phyloP scores from a whole-genome alignment of 176 grass and related monocot genomes.

The Oropetium thomaeum region DNA sequence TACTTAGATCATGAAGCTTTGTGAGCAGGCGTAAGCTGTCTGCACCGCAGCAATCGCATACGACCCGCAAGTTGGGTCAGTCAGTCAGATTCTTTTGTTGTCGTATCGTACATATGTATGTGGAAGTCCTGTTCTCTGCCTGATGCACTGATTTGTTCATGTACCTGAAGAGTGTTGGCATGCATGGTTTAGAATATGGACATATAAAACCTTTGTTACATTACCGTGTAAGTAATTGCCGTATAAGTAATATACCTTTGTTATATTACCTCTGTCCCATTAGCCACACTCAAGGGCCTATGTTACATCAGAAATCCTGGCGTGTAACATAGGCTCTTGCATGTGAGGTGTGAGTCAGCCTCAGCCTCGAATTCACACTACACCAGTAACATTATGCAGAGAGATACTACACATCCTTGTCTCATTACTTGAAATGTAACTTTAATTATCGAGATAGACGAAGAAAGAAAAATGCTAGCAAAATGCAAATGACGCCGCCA shows the following conservation, averaged over 20 bases:
- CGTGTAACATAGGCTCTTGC: too few relatives aligned
- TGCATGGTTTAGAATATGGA: slow-evolving; percentile 13
- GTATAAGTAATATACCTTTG: too few relatives aligned
- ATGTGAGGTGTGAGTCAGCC: too few relatives aligned
- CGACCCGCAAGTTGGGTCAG: slow-evolving; percentile 9
- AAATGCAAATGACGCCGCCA: neutral
- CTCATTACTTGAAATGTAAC: too few relatives aligned
- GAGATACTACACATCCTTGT: too few relatives aligned
- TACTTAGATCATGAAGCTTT: slow-evolving; percentile 6
- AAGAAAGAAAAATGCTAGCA: neutral
- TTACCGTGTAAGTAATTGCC: slow-evolving; percentile 30
- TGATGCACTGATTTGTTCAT: neutral
- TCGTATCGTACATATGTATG: slow-evolving; percentile 12
- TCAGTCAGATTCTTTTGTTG: slow-evolving; percentile 21
- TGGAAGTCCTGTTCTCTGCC: neutral
- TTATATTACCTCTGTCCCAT: too few relatives aligned
- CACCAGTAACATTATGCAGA: too few relatives aligned
- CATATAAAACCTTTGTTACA: neutral
- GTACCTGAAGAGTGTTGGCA: neutral
- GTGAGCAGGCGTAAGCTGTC: slow-evolving; percentile 15
- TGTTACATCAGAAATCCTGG: too few relatives aligned
- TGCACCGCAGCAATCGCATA: neutral
- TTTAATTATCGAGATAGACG: too few relatives aligned
- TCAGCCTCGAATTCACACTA: too few relatives aligned
- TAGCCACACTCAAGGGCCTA: too few relatives aligned